These are phyloP conservation scores for Bruguiera gymnorhiza DNA, from an alignment of 345 rosid species.

Conservation along the genomic window DNA sequence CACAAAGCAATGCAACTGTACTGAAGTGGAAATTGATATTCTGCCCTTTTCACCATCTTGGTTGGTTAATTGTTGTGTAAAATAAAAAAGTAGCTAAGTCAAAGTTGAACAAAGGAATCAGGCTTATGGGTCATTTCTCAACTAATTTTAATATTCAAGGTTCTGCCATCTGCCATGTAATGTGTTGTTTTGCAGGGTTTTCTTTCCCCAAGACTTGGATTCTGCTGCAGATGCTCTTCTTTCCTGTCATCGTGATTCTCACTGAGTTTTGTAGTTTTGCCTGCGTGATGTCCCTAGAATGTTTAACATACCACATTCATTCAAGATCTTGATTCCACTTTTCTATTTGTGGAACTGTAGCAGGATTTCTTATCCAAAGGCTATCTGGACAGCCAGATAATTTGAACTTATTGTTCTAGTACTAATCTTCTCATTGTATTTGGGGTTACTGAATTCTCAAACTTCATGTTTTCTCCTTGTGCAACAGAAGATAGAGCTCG, in stretches of 20 bases:
- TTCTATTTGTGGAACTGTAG: neutral
- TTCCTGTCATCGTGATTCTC: conserved; percentile 33
- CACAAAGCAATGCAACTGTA: too few species aligned
- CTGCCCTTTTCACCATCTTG: too few species aligned
- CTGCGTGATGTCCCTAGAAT: neutral
- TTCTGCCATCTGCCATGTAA: neutral
- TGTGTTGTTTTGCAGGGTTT: conserved; percentile 54
- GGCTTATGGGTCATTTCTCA: neutral
- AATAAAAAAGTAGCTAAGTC: too few species aligned
- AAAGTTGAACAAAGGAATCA: too few species aligned
- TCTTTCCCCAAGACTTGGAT: conserved; percentile 89
- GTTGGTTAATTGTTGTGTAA: too few species aligned
- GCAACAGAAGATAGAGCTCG: neutral
- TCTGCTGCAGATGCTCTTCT: conserved; percentile 68
- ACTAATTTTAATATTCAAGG: neutral
- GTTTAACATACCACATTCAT: neutral
- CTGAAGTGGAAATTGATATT: too few species aligned
- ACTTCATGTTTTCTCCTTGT: neutral
- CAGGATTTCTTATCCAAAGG: neutral
- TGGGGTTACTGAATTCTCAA: neutral
- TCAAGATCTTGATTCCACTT: neutral
- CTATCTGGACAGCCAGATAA: neutral
- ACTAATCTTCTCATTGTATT: neutral
- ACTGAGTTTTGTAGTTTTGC: conserved; percentile 8
- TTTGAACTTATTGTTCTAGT: neutral